Conservation (phyloP, 495 filamentous ascomycete species). For the Lophiotrema nucula region DNA sequence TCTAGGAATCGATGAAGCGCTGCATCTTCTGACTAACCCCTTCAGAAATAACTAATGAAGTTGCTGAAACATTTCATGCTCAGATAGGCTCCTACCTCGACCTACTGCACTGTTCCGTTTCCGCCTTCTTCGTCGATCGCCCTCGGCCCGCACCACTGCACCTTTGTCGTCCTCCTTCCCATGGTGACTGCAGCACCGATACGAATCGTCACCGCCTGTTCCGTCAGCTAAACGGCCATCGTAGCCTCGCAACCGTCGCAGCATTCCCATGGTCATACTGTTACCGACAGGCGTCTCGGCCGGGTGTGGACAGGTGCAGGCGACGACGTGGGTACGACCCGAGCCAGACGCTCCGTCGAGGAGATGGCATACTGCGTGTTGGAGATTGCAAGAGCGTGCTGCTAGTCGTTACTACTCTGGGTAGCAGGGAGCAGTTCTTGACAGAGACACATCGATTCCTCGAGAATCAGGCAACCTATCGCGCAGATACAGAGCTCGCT, state of each 20-base stretch:
- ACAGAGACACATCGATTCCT: no score
- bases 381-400: constrained; percentile 14
- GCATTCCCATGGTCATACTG: constrained; percentile 58
- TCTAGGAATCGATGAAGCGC: no score
- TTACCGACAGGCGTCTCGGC: constrained; percentile 63
- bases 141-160: constrained; percentile 63
- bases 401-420: constrained; percentile 26
- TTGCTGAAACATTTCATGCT: neutral
- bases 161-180: constrained; percentile 54
- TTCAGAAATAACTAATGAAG: neutral
- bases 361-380: constrained; percentile 22
- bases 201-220: constrained; percentile 45
- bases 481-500: no score
- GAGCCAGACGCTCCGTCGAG: constrained; percentile 25
- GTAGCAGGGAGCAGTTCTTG: constrained; percentile 15
- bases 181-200: constrained; percentile 30
- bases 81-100: neutral
- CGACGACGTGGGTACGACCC: constrained; percentile 5
- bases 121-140: no score
- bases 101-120: neutral
- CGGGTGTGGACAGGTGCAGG: constrained; percentile 54
- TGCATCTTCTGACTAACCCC: neutral
- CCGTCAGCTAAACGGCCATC: constrained; percentile 54
- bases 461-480: no score
- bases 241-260: constrained; percentile 60